Evolutionary conservation across 768 basidiomycete genomes (phyloP).

Genomic region (Tulasnella sp.): DNA sequence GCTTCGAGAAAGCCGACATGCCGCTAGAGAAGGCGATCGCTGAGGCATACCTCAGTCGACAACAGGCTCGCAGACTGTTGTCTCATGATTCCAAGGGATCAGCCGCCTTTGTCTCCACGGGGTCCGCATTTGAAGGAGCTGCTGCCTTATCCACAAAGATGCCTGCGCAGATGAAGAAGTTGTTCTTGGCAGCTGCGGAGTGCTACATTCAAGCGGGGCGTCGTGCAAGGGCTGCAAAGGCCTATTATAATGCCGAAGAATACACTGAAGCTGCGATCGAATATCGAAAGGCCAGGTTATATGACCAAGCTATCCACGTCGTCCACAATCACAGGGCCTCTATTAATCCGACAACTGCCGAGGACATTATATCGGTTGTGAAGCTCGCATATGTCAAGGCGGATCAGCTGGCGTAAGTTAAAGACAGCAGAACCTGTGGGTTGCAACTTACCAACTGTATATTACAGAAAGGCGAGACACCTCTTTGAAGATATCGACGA

Average conservation of each 20-base stretch:
- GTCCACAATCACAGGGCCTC: slow-evolving; percentile 13
- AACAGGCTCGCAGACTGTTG: slow-evolving; percentile 1
- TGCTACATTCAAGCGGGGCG: slow-evolving; percentile 6
- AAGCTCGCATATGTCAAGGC: slow-evolving; percentile 24
- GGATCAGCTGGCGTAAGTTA: neutral
- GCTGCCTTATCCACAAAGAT: neutral
- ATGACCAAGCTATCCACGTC: slow-evolving; percentile 10
- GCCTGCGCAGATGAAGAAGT: neutral
- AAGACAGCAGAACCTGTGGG: too few relatives aligned
- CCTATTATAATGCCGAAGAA: neutral
- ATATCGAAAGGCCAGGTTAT: slow-evolving; percentile 11
- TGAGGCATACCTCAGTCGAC: neutral
- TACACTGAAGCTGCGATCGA: slow-evolving; percentile 13
- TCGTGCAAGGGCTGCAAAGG: neutral
- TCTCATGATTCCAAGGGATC: neutral
- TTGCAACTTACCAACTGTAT: neutral
- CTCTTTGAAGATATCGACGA: neutral
- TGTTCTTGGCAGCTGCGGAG: slow-evolving; percentile 4
- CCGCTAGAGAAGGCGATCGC: neutral
- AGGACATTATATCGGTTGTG: slow-evolving; percentile 34
- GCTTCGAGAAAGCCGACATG: neutral
- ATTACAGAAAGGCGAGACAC: neutral
- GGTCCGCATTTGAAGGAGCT: neutral
- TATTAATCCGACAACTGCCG: slow-evolving; percentile 28
- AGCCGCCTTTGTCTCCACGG: neutral